These are phyloP conservation scores for Lepidium campestre DNA, from an alignment of 441 rosid genomes.

Conservation along the genomic window DNA sequence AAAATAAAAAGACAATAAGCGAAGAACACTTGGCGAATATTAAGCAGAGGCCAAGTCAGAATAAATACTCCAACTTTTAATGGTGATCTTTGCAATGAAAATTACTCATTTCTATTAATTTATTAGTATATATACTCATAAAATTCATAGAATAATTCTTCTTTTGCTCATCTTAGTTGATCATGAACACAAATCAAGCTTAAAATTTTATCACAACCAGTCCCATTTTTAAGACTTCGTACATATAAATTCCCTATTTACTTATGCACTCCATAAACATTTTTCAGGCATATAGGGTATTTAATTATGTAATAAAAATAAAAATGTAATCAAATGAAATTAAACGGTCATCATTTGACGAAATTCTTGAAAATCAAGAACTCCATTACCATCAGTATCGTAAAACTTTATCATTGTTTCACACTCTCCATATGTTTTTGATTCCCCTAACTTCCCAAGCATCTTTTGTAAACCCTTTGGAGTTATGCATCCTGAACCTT, in stretches of 20 bases:
- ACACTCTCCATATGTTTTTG: conserved; percentile 58
- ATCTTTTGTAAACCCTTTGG: conserved; percentile 70
- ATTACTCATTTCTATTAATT: background rate
- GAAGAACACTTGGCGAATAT: conserved; percentile 7
- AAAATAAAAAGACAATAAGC: background rate
- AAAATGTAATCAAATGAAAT: background rate
- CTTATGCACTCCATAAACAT: background rate
- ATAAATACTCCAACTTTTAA: conserved; percentile 2
- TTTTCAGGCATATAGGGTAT: background rate
- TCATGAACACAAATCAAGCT: background rate
- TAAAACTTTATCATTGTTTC: conserved; percentile 64
- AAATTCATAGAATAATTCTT: background rate
- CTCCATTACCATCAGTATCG: conserved; percentile 79
- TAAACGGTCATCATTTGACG: conserved; percentile 56
- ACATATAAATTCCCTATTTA: background rate
- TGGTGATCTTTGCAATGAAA: background rate
- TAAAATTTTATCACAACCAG: background rate
- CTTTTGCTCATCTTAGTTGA: background rate
- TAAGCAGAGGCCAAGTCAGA: conserved; percentile 6
- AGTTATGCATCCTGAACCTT: conserved; percentile 67
- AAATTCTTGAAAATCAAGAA: conserved; percentile 77
- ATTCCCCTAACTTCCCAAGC: conserved; percentile 59
- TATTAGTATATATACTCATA: background rate
- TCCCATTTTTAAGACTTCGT: background rate
- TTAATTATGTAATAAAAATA: background rate